Evolutionary conservation across 129 eudicot species (phyloP).

Genomic region (Smallanthus sonchifolius): DNA sequence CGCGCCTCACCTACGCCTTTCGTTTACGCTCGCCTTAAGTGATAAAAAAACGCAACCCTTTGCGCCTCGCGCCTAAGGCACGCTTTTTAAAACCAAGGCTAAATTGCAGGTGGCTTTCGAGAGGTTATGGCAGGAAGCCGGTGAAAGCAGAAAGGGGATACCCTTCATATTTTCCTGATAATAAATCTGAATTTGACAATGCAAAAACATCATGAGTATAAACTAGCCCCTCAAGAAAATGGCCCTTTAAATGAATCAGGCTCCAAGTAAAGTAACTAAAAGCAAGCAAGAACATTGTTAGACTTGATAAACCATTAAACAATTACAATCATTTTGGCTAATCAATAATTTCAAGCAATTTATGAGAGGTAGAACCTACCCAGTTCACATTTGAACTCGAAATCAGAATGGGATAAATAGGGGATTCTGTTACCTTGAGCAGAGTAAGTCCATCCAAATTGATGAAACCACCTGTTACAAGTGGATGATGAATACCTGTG

Average conservation of each 20-base stretch:
- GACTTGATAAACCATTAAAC: background rate
- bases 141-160: too few species aligned
- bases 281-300: background rate
- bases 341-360: background rate
- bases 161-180: conserved; percentile 63
- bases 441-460: conserved; percentile 58
- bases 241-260: background rate
- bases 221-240: conserved; percentile 58
- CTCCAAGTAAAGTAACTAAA: background rate
- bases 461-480: background rate
- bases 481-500: too few species aligned
- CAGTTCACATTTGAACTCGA: background rate
- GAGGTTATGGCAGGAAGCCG: too few species aligned
- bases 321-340: background rate
- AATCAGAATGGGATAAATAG: background rate
- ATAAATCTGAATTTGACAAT: conserved; percentile 78
- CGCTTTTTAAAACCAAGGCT: too few species aligned
- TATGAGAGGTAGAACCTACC: background rate
- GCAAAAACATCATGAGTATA: conserved; percentile 67
- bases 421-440: conserved; percentile 49
- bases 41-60: too few species aligned
- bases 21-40: too few species aligned
- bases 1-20: too few species aligned
- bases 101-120: too few species aligned
- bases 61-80: too few species aligned